These are phyloP conservation scores for Mercurialis annua DNA, from an alignment of 345 rosid genomes.

Conservation along the genomic window DNA sequence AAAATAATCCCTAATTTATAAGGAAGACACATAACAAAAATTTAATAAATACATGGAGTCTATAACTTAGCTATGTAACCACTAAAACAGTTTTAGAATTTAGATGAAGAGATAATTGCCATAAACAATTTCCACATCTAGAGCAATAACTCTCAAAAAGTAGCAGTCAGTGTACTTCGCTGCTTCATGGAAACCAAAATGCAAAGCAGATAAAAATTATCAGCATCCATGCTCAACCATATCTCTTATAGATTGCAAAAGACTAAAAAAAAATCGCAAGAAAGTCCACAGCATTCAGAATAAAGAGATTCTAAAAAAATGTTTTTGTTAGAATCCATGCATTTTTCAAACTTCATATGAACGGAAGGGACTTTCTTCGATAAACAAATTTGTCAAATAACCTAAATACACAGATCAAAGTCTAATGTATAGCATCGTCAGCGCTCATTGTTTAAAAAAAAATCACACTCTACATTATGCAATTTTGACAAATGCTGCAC, in stretches of 20 bases:
- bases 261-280: background rate
- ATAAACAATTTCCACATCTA: background rate
- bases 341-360: background rate
- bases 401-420: background rate
- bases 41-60: background rate
- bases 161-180: background rate
- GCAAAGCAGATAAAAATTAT: background rate
- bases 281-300: background rate
- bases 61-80: background rate
- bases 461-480: background rate
- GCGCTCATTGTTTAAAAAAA: background rate
- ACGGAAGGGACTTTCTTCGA: background rate
- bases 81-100: background rate
- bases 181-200: background rate
- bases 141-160: background rate
- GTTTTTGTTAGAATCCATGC: no score
- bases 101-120: background rate
- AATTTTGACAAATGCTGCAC: background rate
- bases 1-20: no score
- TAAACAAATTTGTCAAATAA: background rate
- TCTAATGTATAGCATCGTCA: background rate
- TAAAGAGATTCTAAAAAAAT: no score
- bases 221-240: background rate
- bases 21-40: no score
- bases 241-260: background rate